Base-by-base conservation (phyloP, 805 yeast species). In the Kuraishia cidri region DNA sequence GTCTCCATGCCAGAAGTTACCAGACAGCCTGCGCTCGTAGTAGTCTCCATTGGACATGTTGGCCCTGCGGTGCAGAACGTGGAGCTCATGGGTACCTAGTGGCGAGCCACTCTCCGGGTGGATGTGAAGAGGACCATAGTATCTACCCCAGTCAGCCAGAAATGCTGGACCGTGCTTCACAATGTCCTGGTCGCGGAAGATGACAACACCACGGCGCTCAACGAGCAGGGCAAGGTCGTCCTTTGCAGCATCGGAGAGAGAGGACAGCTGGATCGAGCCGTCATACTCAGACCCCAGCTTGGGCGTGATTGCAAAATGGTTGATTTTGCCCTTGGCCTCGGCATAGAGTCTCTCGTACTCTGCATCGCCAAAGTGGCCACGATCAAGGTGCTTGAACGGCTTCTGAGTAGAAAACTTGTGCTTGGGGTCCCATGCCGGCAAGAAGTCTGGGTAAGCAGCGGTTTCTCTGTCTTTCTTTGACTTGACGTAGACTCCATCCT, bases 391-490 rank as follows among this genome's bases (percentile, higher is more conserved):
- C 46, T 71, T 72, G 56, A 72, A 75, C 36, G 71, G 69, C 42
- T 65, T 64, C 41, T 69, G 60, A 9, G 77, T 27, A 6, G 61
- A 65, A 46, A 54, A 64, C 43, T 69, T 68, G 44, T 72, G 67
- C 12, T 48, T 58, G n/a, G 77, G 77, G 46, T 77, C 73, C 81
- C 81, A 77, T 2, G 81, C 68, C 11, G 86, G 85, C 30, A 77
- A 62, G 58, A 72, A 78, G 8, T 70, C 76, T 2, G 79, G 79
- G 50, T 58, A 67, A 29, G 43, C 33, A 5, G 62, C 43, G 4
- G 27, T 36, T 27, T 64, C 54, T 38, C 60, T 58, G 26, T 54
- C 60, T 30, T 54, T 52, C 41, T 62, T 64, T 30, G 70, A 56
- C 13, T 69, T 68, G 19, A 52, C 48, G 36, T 66, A 56, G 10